These are phyloP conservation scores for Hamamelis virginiana DNA, from an alignment of 164 flowering plant genomes.

Conservation along the genomic window DNA sequence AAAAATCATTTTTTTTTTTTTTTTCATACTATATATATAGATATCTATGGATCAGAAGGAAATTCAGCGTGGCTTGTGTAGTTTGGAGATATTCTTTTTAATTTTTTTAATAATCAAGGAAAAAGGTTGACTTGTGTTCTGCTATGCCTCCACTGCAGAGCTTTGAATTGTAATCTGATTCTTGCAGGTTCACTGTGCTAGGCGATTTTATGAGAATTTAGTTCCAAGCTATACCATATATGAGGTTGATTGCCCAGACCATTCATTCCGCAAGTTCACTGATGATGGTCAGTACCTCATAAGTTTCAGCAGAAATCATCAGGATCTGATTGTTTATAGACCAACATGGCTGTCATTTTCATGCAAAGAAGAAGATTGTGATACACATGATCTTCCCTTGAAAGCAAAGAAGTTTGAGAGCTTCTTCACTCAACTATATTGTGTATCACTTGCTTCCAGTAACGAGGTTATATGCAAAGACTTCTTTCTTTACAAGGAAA, in stretches of 20 bases:
- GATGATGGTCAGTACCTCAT: slow-evolving; percentile 93
- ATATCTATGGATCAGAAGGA: too few relatives aligned
- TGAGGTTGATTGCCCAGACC: slow-evolving; percentile 89
- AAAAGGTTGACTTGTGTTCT: not conserved
- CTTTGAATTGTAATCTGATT: slow-evolving; percentile 8
- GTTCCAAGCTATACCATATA: slow-evolving; percentile 84
- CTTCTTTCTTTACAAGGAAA: slow-evolving; percentile 83
- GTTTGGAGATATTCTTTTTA: too few relatives aligned
- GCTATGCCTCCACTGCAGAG: not conserved
- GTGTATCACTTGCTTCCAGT: slow-evolving; percentile 75
- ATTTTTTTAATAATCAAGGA: too few relatives aligned
- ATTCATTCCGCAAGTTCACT: slow-evolving; percentile 87
- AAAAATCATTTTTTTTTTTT: too few relatives aligned
- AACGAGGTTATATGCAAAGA: slow-evolving; percentile 94
- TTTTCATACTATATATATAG: too few relatives aligned
- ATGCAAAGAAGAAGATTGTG: slow-evolving; percentile 63
- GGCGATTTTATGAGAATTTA: slow-evolving; percentile 87
- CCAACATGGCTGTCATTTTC: slow-evolving; percentile 87
- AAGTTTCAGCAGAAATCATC: slow-evolving; percentile 87
- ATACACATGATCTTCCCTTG: slow-evolving; percentile 59
- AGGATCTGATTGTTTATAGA: slow-evolving; percentile 87
- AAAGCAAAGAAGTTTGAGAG: slow-evolving; percentile 80
- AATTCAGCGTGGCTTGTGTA: too few relatives aligned
- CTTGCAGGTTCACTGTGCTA: slow-evolving; percentile 73
- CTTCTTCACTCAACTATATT: slow-evolving; percentile 76